Evolutionary conservation across 768 basidiomycete species (phyloP).

Genomic region (Rhodocollybia butyracea): DNA sequence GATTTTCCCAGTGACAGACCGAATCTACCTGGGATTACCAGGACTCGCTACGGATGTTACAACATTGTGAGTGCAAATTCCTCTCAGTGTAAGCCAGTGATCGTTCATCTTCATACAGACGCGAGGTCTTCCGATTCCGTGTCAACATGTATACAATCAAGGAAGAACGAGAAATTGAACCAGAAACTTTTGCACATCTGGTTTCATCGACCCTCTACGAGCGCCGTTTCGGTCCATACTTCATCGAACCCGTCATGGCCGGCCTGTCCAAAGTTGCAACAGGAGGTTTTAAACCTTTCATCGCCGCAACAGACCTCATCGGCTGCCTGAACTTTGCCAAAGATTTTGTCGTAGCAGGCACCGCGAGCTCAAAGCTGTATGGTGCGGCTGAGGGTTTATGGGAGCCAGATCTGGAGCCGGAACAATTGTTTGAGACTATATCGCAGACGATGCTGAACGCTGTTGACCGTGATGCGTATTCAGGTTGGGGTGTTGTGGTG

Average conservation of each 20-base stretch:
- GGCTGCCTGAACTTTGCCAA: conserved; percentile 92
- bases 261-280: conserved; percentile 76
- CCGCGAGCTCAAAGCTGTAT: conserved; percentile 87
- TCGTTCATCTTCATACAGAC: conserved; percentile 39
- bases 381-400: conserved; percentile 98
- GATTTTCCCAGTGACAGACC: conserved; percentile 94
- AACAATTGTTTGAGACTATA: conserved; percentile 98
- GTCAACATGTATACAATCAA: conserved; percentile 99
- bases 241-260: conserved; percentile 94
- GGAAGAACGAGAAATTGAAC: conserved; percentile 95
- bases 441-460: conserved; percentile 94
- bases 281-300: conserved; percentile 82
- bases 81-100: conserved; percentile 6
- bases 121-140: conserved; percentile 87
- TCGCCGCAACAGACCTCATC: conserved; percentile 92
- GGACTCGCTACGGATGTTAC: conserved; percentile 92
- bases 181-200: conserved; percentile 93
- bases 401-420: conserved; percentile 95
- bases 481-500: conserved; percentile 95
- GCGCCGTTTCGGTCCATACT: conserved; percentile 93
- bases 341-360: conserved; percentile 96
- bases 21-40: conserved; percentile 86
- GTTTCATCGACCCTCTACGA: conserved; percentile 96
- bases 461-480: conserved; percentile 93
- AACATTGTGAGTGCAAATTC: conserved; percentile 63